These are phyloP conservation scores for Keithomyces neogunnii DNA, from an alignment of 2,329 filamentous ascomycete species.

Conservation along the genomic window DNA sequence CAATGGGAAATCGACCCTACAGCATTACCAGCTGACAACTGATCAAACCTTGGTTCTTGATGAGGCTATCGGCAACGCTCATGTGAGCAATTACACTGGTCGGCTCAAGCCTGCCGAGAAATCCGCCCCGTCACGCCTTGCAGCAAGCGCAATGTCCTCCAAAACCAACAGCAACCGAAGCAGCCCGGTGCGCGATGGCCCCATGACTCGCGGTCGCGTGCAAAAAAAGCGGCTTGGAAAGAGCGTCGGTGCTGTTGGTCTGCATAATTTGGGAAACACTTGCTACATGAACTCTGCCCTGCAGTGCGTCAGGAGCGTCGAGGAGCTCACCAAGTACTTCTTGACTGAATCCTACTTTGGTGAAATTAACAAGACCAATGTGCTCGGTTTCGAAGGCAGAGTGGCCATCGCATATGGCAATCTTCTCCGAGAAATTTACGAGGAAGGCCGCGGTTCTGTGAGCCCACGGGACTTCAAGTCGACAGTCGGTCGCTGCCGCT, in stretches of 20 bases:
- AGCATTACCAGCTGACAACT: slow-evolving; percentile 57
- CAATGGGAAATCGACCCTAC: slow-evolving; percentile 63
- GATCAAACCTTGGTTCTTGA: slow-evolving; percentile 78
- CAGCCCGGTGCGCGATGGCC: slow-evolving; percentile 53
- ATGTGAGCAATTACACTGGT: slow-evolving; percentile 43
- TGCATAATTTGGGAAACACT: slow-evolving; percentile 90
- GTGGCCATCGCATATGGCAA: slow-evolving; percentile 79
- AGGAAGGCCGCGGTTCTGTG: slow-evolving; percentile 59
- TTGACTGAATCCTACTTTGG: slow-evolving; percentile 62
- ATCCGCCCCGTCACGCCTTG: slow-evolving; percentile 23
- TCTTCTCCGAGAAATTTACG: slow-evolving; percentile 72
- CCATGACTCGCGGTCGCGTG: slow-evolving; percentile 62
- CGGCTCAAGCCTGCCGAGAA: slow-evolving; percentile 25
- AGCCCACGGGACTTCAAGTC: slow-evolving; percentile 76
- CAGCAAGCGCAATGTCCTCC: slow-evolving; percentile 17
- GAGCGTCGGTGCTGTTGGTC: slow-evolving; percentile 67
- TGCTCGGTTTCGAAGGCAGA: slow-evolving; percentile 74
- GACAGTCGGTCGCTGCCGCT: slow-evolving; percentile 70
- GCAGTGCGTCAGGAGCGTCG: slow-evolving; percentile 87
- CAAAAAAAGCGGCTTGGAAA: slow-evolving; percentile 63
- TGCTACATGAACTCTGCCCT: slow-evolving; percentile 99
- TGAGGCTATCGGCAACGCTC: slow-evolving; percentile 57
- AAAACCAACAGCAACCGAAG: slow-evolving; percentile 51
- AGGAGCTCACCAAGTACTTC: slow-evolving; percentile 91
- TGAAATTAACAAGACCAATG: slow-evolving; percentile 80